These are phyloP conservation scores for Andrographis paniculata DNA, from an alignment of 305 asterid genomes.

Conservation along the genomic window DNA sequence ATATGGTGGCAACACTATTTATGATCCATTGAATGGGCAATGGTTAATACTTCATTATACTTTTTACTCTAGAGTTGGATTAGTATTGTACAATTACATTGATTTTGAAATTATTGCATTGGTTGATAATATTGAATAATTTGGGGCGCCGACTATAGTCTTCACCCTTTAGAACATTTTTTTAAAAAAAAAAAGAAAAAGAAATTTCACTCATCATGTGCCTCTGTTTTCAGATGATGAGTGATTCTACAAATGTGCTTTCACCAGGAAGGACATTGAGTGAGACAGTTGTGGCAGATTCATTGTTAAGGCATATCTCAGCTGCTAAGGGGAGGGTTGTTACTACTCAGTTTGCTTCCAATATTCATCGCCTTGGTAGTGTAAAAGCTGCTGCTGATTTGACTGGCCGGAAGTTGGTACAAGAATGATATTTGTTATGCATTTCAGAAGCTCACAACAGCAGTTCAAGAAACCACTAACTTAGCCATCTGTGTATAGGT, in stretches of 20 bases:
- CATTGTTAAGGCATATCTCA: slow-evolving; percentile 73
- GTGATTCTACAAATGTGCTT: slow-evolving; percentile 95
- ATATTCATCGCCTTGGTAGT: slow-evolving; percentile 97
- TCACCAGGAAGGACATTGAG: slow-evolving; percentile 97
- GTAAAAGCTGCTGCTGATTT: slow-evolving; percentile 99
- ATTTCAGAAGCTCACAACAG: slow-evolving; percentile 11
- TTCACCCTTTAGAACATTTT: too few species aligned
- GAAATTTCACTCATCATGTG: slow-evolving; percentile 14
- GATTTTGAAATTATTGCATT: too few species aligned
- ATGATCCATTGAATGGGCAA: slow-evolving; percentile 6
- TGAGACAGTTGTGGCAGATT: slow-evolving; percentile 89
- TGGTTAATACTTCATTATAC: neutral
- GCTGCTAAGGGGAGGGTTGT: slow-evolving; percentile 88
- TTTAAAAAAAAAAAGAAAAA: too few species aligned
- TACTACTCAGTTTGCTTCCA: slow-evolving; percentile 96
- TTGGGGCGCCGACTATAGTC: too few species aligned
- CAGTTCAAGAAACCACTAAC: slow-evolving; percentile 20
- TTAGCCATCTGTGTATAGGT: slow-evolving; percentile 39
- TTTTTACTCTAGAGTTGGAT: neutral
- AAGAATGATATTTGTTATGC: slow-evolving; percentile 1
- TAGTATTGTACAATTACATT: neutral
- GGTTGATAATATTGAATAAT: too few species aligned
- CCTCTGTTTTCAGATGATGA: slow-evolving; percentile 78
- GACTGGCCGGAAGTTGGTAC: slow-evolving; percentile 95
- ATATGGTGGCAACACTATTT: neutral